Percentiles rank a stretch among this genome's conserved stretches.
Conservation (phyloP, 1,284 basidiomycete genomes). For the Marasmius sp. region DNA sequence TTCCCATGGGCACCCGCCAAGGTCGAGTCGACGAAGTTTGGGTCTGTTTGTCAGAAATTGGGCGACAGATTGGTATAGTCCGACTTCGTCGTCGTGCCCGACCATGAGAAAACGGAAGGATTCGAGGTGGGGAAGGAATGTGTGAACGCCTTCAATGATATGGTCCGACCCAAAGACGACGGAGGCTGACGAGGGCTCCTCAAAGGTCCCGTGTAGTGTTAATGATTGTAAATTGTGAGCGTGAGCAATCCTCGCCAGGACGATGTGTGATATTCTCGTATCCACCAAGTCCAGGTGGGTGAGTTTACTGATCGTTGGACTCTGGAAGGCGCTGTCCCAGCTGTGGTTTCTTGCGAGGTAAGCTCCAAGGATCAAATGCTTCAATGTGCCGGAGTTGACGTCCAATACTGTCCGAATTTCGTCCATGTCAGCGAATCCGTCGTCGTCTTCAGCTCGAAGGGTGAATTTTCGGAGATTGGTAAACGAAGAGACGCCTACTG, state of each 20-base stretch:
- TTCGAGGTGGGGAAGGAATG: conserved; percentile 59
- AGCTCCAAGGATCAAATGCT: conserved; percentile 64
- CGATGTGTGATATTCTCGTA: conserved; percentile 60
- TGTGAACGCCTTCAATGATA: conserved; percentile 53
- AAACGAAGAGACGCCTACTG: conserved; percentile 64
- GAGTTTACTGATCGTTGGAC: conserved; percentile 58
- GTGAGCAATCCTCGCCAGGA: conserved; percentile 60
- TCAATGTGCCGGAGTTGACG: conserved; percentile 54
- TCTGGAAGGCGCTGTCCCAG: conserved; percentile 65
- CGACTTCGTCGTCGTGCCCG: conserved; percentile 56
- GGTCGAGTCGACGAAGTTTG: conserved; percentile 52
- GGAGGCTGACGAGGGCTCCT: conserved; percentile 53
- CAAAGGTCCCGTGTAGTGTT: conserved; percentile 64
- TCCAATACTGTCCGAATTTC: conserved; percentile 66
- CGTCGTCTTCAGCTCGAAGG: conserved; percentile 66
- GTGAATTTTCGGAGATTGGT: conserved; percentile 60
- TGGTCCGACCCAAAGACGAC: conserved; percentile 66
- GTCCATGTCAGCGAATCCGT: conserved; percentile 64
- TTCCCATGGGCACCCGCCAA: conserved; percentile 65
- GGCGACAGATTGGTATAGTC: conserved; percentile 51
- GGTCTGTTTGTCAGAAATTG: conserved; percentile 51
- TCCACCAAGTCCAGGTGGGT: conserved; percentile 68
- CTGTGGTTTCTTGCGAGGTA: conserved; percentile 60
- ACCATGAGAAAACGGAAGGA: conserved; percentile 62
- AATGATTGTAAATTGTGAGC: conserved; percentile 58